phyloP scores from a whole-genome alignment of 2,329 filamentous ascomycete species.

The Fusarium chlamydosporum region DNA sequence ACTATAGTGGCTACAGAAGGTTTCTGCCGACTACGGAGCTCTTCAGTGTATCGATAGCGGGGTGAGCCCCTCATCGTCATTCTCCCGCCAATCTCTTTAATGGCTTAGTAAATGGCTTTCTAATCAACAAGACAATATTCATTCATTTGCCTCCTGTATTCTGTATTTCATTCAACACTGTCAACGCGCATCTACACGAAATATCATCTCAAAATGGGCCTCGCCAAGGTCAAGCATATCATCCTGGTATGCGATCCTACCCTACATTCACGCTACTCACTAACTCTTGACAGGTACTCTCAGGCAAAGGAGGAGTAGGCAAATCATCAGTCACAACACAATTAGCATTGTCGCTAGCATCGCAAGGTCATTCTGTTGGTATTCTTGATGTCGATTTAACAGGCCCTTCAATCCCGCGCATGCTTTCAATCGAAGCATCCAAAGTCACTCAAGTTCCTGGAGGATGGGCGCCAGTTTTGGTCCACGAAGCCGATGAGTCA shows the following conservation, averaged over 20 bases:
- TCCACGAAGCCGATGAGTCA: constrained; percentile 73
- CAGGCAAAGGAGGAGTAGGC: constrained; percentile 96
- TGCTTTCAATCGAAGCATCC: constrained; percentile 88
- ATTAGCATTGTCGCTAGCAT: constrained; percentile 88
- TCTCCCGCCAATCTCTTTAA: constrained; percentile 39
- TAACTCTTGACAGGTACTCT: constrained; percentile 73
- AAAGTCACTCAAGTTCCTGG: constrained; percentile 93
- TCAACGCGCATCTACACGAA: no score
- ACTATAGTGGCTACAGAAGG: neutral
- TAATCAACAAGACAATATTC: constrained; percentile 41
- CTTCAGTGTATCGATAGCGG: constrained; percentile 34
- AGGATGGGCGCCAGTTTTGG: constrained; percentile 91
- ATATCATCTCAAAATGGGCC: constrained; percentile 50
- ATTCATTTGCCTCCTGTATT: neutral
- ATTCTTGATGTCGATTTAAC: constrained; percentile 97
- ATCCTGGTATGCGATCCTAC: constrained; percentile 70
- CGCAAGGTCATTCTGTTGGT: constrained; percentile 89
- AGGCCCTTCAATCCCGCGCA: constrained; percentile 93
- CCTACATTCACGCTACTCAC: constrained; percentile 5
- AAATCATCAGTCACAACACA: constrained; percentile 99
- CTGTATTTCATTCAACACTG: neutral
- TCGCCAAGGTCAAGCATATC: constrained; percentile 78
- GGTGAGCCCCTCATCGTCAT: constrained; percentile 34
- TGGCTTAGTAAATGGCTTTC: constrained; percentile 51
- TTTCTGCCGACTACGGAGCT: constrained; percentile 16